A percentile compares a stretch with the other conserved stretches of the same genome.
phyloP scores from a whole-genome alignment of 1,284 basidiomycete species.

The Melampsora larici-populina region DNA sequence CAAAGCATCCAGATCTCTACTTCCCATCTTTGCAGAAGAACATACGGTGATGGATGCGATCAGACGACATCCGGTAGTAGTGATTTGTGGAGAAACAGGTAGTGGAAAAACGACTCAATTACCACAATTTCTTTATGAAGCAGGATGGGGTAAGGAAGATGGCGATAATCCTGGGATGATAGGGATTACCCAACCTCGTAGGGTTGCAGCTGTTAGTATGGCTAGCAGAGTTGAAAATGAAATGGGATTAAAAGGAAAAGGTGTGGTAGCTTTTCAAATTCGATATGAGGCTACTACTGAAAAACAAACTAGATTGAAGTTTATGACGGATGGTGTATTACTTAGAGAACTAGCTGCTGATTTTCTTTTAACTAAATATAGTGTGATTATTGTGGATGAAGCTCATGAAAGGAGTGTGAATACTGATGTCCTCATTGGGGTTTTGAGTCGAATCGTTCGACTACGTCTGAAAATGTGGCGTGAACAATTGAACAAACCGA shows the following conservation, averaged over 20 bases:
- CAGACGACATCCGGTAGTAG: constrained; percentile 71
- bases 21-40: constrained; percentile 91
- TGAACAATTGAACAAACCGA: constrained; percentile 56
- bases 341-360: constrained; percentile 87
- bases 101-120: constrained; percentile 98
- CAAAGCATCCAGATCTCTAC: constrained; percentile 69
- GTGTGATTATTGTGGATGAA: constrained; percentile 92
- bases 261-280: constrained; percentile 89
- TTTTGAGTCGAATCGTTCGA: constrained; percentile 84
- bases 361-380: constrained; percentile 84
- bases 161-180: constrained; percentile 97
- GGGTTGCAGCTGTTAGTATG: constrained; percentile 96
- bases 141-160: constrained; percentile 80
- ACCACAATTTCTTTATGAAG: constrained; percentile 87
- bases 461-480: constrained; percentile 84
- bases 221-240: constrained; percentile 86
- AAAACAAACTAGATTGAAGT: constrained; percentile 86
- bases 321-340: constrained; percentile 99
- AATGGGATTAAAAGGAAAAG: constrained; percentile 65
- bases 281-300: constrained; percentile 93
- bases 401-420: constrained; percentile 98
- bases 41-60: constrained; percentile 91
- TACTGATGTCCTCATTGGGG: constrained; percentile 94
- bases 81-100: constrained; percentile 81
- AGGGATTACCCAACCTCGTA: constrained; percentile 92